Evolutionary conservation across 108 stramenopile genomes (phyloP).

Genomic region (Epithemia pelagica): DNA sequence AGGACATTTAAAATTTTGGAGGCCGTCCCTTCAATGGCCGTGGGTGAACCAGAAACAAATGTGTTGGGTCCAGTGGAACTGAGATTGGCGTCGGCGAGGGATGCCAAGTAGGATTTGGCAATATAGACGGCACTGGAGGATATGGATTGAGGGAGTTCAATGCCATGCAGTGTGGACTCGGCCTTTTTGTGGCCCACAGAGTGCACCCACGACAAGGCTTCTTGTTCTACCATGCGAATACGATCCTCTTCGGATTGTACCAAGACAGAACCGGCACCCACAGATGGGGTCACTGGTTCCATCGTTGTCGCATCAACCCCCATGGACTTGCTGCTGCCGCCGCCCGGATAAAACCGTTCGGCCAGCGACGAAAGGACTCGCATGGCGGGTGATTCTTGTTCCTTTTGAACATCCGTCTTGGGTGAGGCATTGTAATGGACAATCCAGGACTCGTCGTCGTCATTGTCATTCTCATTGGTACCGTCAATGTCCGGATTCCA

Average conservation of each 20-base stretch:
- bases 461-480: too few relatives aligned
- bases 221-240: background rate
- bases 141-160: background rate
- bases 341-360: too few relatives aligned
- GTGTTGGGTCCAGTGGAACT: slow-evolving; percentile 6
- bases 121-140: slow-evolving; percentile 2
- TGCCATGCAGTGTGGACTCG: background rate
- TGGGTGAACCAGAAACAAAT: slow-evolving; percentile 11
- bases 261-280: background rate
- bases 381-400: background rate
- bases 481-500: too few relatives aligned
- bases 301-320: too few relatives aligned
- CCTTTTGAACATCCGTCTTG: too few relatives aligned
- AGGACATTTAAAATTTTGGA: slow-evolving; percentile 26
- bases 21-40: slow-evolving; percentile 18
- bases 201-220: background rate
- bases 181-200: background rate
- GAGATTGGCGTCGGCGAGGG: slow-evolving; percentile 29
- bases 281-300: too few relatives aligned
- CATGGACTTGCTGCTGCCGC: too few relatives aligned
- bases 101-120: slow-evolving; percentile 24
- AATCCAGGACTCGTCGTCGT: too few relatives aligned
- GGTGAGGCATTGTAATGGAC: too few relatives aligned
- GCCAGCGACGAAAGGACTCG: background rate
- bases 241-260: background rate